Base-by-base conservation (phyloP, 176 grass and related monocot genomes). In the Eremochloa ophiuroides region DNA sequence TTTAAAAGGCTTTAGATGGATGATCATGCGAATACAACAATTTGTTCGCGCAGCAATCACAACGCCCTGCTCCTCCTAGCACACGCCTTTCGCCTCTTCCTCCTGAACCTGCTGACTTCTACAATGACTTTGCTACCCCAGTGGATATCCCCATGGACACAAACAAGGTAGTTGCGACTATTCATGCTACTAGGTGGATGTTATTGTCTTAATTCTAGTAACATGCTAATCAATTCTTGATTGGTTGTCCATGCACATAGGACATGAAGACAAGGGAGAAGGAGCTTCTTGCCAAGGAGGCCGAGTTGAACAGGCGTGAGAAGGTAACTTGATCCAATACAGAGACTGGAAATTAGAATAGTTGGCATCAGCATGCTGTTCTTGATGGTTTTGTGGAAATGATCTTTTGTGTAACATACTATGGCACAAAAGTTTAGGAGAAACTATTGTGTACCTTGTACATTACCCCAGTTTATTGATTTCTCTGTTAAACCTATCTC, bases 101-200 rank as follows among this genome's bases (percentile, higher is more conserved):
- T 58, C 88, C 88, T 15, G 92, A 94, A 53, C 91, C 88, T 9
- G 88, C 83, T 46, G 88, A 91, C 29, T 94, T 94, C 83, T 84
- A 88, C 84, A 90, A 87, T 76, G 91, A 87, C 34, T 86, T 81
- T 10, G 18, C 63, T 76, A 48, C 92, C 16, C 77, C 88, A 10
- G 78, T 93, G 22, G 85, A 91, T 67, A 87, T 90, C 63, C 91
- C 85, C 77, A 86, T 93, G 85, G 87, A 90, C 58, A 80, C 85
- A 73, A 70, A 31, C 81, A 88, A 88, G 88, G 91, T 94, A 71
- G 12, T 18, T 47, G 73, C 15, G 15, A 22, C 10, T 35, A 31
- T 76, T 51, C 13, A 33, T 76, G 10, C 17, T 7, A 66, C 18
- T 23, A 27, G 43, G 33, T 66, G 14, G 8, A 9, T 66, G 8